Evolutionary conservation across 768 basidiomycete genomes (phyloP).

Genomic region (Trametes coccinea): DNA sequence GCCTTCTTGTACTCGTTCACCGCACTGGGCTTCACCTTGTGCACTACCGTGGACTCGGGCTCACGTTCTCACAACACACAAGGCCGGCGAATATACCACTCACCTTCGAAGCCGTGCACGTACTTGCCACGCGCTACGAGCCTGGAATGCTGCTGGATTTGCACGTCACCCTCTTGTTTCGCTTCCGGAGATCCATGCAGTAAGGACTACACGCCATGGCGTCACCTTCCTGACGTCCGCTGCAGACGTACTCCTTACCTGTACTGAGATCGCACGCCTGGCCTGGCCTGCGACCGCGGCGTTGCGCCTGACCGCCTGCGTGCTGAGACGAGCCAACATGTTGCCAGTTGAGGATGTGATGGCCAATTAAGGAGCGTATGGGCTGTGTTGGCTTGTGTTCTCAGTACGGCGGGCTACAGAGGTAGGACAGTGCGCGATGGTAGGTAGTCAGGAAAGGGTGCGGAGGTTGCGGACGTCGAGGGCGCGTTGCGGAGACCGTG

Average conservation of each 20-base stretch:
- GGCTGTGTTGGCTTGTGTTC: background rate
- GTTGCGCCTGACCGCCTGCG: slow-evolving; percentile 23
- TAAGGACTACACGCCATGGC: slow-evolving; percentile 56
- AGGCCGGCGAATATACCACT: slow-evolving; percentile 29
- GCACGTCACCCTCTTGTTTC: slow-evolving; percentile 75
- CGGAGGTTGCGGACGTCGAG: slow-evolving; percentile 3
- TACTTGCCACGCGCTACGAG: slow-evolving; percentile 94
- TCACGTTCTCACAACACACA: background rate
- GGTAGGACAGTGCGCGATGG: background rate
- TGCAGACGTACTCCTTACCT: slow-evolving; percentile 30
- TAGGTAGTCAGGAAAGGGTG: background rate
- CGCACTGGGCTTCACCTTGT: slow-evolving; percentile 81
- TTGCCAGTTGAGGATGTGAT: slow-evolving; percentile 1
- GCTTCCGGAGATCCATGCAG: slow-evolving; percentile 95
- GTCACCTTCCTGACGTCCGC: slow-evolving; percentile 25
- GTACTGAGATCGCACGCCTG: slow-evolving; percentile 33
- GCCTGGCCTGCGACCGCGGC: slow-evolving; percentile 14
- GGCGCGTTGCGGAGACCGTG: slow-evolving; percentile 5
- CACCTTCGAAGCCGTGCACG: slow-evolving; percentile 87
- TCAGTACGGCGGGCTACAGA: background rate
- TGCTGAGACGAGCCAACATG: slow-evolving; percentile 29
- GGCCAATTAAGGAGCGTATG: slow-evolving; percentile 4
- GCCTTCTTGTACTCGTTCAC: slow-evolving; percentile 84
- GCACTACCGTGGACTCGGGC: slow-evolving; percentile 49
- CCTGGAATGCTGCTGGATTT: slow-evolving; percentile 79